Evolutionary conservation across 2,329 filamentous ascomycete genomes (phyloP).

Genomic region (Claviceps quebecensis): DNA sequence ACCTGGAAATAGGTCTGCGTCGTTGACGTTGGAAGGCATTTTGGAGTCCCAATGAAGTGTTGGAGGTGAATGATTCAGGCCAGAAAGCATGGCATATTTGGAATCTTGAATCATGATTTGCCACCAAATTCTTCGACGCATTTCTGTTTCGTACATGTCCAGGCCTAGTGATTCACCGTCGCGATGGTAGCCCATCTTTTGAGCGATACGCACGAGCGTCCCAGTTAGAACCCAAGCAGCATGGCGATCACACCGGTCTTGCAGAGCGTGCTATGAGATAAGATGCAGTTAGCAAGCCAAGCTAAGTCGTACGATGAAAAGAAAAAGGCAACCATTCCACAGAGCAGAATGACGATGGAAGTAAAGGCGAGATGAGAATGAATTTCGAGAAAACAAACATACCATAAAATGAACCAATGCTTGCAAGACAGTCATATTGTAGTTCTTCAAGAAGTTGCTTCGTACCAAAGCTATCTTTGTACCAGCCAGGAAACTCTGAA

Average conservation of each 20-base stretch:
- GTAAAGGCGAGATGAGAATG: background rate
- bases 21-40: slow-evolving; percentile 42
- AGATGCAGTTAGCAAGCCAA: background rate
- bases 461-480: slow-evolving; percentile 35
- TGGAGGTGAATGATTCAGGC: slow-evolving; percentile 37
- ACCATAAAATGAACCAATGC: slow-evolving; percentile 45
- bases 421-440: slow-evolving; percentile 44
- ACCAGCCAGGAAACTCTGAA: slow-evolving; percentile 37
- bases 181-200: slow-evolving; percentile 53
- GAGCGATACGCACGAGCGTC: slow-evolving; percentile 46
- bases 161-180: slow-evolving; percentile 44
- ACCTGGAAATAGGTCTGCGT: slow-evolving; percentile 40
- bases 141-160: slow-evolving; percentile 50
- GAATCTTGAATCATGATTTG: slow-evolving; percentile 45
- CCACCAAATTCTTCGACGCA: slow-evolving; percentile 56
- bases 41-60: slow-evolving; percentile 43
- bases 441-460: slow-evolving; percentile 42
- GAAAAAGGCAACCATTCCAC: background rate
- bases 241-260: slow-evolving; percentile 44
- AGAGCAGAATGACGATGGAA: background rate
- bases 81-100: slow-evolving; percentile 42
- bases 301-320: background rate
- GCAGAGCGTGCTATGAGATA: slow-evolving; percentile 35
- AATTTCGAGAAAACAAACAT: slow-evolving; percentile 7
- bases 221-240: slow-evolving; percentile 48